Percentiles rank a stretch among this genome's conserved stretches.
These are phyloP conservation scores for Talaromyces amestolkiae DNA, from an alignment of 2,329 filamentous ascomycete genomes.

Conservation along the genomic window DNA sequence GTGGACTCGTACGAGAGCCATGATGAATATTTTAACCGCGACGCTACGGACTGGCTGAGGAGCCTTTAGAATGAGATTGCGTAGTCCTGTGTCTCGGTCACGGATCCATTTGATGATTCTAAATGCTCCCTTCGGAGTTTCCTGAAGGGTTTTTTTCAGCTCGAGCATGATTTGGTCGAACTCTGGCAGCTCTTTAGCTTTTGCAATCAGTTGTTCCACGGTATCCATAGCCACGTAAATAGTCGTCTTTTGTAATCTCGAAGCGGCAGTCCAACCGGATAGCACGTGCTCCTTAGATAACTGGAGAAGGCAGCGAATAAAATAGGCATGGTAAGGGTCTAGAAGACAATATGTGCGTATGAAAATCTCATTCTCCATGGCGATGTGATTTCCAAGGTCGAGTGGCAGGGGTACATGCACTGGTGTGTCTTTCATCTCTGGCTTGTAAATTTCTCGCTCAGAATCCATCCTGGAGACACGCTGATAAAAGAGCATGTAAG, in stretches of 20 bases:
- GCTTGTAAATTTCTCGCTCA: constrained; percentile 51
- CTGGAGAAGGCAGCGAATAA: constrained; percentile 63
- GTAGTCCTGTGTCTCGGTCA: constrained; percentile 56
- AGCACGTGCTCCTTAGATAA: constrained; percentile 53
- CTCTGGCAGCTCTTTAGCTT: constrained; percentile 66
- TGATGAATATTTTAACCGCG: constrained; percentile 52
- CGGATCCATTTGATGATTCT: constrained; percentile 62
- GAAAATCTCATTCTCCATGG: constrained; percentile 68
- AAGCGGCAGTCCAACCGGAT: constrained; percentile 50
- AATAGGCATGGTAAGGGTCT: constrained; percentile 67
- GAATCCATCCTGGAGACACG: constrained; percentile 64
- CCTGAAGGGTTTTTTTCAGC: constrained; percentile 51
- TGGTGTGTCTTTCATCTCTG: constrained; percentile 48
- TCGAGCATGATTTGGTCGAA: constrained; percentile 57
- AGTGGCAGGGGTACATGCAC: constrained; percentile 48
- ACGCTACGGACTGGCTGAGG: constrained; percentile 58
- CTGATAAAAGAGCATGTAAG: constrained; percentile 98
- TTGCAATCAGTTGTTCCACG: constrained; percentile 71
- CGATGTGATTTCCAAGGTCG: constrained; percentile 56
- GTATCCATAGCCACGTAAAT: constrained; percentile 54
- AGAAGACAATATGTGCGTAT: constrained; percentile 76
- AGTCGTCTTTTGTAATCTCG: constrained; percentile 45
- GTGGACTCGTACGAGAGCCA: constrained; percentile 55
- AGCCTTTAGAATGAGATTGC: constrained; percentile 63
- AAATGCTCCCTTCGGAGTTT: constrained; percentile 56